Evolutionary conservation across 371 early-diverging fungal genomes (phyloP).

Genomic region (Nematocida ausubeli): DNA sequence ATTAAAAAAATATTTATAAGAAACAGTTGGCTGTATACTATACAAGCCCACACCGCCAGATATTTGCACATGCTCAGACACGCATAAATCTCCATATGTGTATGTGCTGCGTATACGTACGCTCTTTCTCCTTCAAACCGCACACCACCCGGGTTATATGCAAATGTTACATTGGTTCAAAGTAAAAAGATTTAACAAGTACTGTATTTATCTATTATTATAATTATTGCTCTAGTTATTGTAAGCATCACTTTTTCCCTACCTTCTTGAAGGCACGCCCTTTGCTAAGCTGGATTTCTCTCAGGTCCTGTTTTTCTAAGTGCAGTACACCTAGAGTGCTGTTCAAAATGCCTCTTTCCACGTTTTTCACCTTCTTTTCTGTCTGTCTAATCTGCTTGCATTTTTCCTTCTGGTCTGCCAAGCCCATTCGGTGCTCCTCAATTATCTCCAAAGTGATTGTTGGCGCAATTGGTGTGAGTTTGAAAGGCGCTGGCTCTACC

Average conservation of each 20-base stretch:
- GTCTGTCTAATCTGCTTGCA: slow-evolving; percentile 40
- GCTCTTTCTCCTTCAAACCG: no score
- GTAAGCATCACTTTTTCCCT: not conserved
- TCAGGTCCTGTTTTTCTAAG: slow-evolving; percentile 38
- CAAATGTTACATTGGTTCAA: no score
- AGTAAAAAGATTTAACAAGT: not conserved
- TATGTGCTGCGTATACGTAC: no score
- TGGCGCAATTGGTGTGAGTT: not conserved
- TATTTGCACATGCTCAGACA: not conserved
- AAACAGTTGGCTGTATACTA: not conserved
- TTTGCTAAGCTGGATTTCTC: slow-evolving; percentile 47
- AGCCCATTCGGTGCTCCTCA: slow-evolving; percentile 24
- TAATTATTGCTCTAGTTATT: no score
- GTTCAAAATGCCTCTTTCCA: slow-evolving; percentile 42
- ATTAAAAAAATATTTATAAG: slow-evolving; percentile 61
- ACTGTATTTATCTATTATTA: not conserved
- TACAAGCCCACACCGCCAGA: not conserved
- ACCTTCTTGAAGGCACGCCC: slow-evolving; percentile 18
- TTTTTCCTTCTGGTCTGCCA: not conserved
- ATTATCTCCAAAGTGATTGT: not conserved
- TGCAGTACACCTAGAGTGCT: slow-evolving; percentile 34
- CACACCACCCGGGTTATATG: no score
- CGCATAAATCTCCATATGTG: no score
- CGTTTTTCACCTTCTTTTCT: slow-evolving; percentile 49
- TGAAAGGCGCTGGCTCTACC: slow-evolving; percentile 2